These are phyloP conservation scores for Pestalotiopsis sp. DNA, from an alignment of 2,329 filamentous ascomycete genomes.

Conservation along the genomic window DNA sequence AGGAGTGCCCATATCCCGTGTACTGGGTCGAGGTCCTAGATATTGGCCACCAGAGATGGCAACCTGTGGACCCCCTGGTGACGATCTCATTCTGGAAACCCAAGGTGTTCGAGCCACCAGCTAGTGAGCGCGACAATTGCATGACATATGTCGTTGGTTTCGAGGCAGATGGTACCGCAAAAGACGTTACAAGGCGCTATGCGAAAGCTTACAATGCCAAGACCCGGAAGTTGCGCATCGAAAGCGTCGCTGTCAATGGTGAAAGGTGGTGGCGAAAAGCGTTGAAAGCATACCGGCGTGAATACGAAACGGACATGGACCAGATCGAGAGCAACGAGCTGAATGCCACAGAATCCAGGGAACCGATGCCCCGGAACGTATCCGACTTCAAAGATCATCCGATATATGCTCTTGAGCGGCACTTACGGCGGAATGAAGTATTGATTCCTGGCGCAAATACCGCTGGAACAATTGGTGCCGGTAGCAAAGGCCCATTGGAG, in stretches of 20 bases:
- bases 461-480: conserved; percentile 77
- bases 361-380: conserved; percentile 85
- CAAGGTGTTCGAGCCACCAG: conserved; percentile 78
- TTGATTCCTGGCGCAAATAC: conserved; percentile 70
- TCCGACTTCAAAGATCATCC: conserved; percentile 88
- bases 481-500: conserved; percentile 66
- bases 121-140: conserved; percentile 73
- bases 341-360: conserved; percentile 68
- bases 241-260: conserved; percentile 54
- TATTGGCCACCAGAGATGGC: conserved; percentile 85
- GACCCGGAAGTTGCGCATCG: conserved; percentile 80
- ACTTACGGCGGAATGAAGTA: conserved; percentile 82
- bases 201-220: conserved; percentile 89
- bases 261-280: conserved; percentile 57
- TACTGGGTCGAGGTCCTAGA: conserved; percentile 97
- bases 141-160: conserved; percentile 87
- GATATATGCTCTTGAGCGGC: conserved; percentile 80
- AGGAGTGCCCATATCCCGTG: conserved; percentile 77
- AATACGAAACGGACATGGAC: conserved; percentile 65
- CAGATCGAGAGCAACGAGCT: conserved; percentile 84
- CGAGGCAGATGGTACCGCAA: conserved; percentile 74
- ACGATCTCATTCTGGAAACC: conserved; percentile 77
- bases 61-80: conserved; percentile 82
- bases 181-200: conserved; percentile 88
- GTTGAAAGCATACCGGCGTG: conserved; percentile 49